Conservation (phyloP, 169 alveolate genomes). For the Besnoitia besnoiti region DNA sequence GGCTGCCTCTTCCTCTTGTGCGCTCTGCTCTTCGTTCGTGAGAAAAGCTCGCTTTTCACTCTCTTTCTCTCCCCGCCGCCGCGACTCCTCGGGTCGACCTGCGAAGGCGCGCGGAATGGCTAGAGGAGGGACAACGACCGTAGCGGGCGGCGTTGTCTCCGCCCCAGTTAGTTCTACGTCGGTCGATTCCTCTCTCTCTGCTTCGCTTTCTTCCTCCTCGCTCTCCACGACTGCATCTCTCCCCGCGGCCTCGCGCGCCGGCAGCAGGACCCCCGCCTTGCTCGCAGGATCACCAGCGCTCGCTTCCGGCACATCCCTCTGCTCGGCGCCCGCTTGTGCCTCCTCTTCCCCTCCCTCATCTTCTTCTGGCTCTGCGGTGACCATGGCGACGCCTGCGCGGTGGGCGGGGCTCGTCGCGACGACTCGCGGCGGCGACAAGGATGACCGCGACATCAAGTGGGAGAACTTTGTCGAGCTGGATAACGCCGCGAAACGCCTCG, state of each 20-base stretch:
- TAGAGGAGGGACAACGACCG: no score
- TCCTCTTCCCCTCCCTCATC: not conserved
- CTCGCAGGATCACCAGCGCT: not conserved
- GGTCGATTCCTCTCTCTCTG: no score
- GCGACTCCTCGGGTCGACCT: no score
- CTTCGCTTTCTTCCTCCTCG: not conserved
- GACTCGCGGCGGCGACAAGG: not conserved
- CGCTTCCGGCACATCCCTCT: not conserved
- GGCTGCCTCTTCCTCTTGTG: not conserved
- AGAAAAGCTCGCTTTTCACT: not conserved
- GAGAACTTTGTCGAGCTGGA: constrained; percentile 3
- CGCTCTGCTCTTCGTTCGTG: not conserved
- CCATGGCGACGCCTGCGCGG: constrained; percentile 13
- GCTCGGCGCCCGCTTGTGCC: not conserved
- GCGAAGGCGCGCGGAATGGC: no score
- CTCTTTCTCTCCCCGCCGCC: not conserved
- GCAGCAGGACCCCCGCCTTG: not conserved
- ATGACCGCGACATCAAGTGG: no score
- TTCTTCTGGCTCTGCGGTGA: not conserved
- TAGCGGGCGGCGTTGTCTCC: no score
- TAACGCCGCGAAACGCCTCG: not conserved
- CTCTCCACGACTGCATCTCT: not conserved
- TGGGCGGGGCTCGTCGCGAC: not conserved
- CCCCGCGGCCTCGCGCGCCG: not conserved
- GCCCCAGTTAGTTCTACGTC: not conserved